Conservation (phyloP, 2,329 filamentous ascomycete genomes). For the Dothideomycetes sp. region DNA sequence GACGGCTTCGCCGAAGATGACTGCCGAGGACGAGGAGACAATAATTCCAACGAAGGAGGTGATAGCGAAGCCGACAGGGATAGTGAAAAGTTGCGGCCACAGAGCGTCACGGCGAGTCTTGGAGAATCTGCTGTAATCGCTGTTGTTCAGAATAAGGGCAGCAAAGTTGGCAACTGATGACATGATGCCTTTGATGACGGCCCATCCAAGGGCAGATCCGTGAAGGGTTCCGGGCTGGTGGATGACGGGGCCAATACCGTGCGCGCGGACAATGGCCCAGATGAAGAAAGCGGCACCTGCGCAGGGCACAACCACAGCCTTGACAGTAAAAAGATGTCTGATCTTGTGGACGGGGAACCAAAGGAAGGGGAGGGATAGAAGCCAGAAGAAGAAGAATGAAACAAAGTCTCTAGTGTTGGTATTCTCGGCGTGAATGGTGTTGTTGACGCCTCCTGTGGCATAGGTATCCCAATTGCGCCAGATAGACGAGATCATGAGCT, state of each 20-base stretch:
- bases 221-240: conserved; percentile 51
- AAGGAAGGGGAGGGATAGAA: conserved; percentile 67
- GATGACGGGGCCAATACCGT: conserved; percentile 75
- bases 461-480: conserved; percentile 48
- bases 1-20: conserved; percentile 31
- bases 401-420: conserved; percentile 66
- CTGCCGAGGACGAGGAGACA: conserved; percentile 34
- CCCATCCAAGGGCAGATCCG: conserved; percentile 67
- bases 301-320: conserved; percentile 70
- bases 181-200: conserved; percentile 79
- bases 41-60: conserved; percentile 35
- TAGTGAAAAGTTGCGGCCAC: conserved; percentile 26
- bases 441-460: conserved; percentile 38
- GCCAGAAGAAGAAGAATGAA: conserved; percentile 81
- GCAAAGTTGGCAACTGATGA: conserved; percentile 83
- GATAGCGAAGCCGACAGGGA: conserved; percentile 35
- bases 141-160: conserved; percentile 6
- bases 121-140: conserved; percentile 19
- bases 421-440: conserved; percentile 53
- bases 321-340: conserved; percentile 82
- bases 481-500: conserved; percentile 79
- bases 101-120: conserved; percentile 13
- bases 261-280: conserved; percentile 73
- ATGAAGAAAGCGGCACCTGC: conserved; percentile 78
- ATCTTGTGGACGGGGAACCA: conserved; percentile 87